Evolutionary conservation across 352 stramenopile genomes (phyloP).

Genomic region (Globisporangium rhizosaccharum): DNA sequence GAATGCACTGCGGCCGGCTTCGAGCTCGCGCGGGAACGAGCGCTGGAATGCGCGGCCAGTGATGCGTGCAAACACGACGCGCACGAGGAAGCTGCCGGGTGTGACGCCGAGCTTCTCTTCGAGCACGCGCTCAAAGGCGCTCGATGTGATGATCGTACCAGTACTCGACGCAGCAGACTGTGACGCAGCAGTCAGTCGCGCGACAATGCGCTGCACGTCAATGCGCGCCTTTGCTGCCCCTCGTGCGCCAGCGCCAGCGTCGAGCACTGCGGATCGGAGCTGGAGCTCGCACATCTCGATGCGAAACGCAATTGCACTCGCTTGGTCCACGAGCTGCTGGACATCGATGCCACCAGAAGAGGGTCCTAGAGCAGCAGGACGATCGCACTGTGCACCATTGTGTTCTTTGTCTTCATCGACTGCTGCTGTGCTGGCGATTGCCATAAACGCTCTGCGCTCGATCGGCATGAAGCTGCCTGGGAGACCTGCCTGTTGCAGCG

Average conservation of each 20-base stretch:
- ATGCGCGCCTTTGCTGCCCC: conserved; percentile 11
- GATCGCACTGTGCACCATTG: too few species aligned
- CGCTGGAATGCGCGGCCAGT: conserved; percentile 14
- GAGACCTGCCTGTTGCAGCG: conserved; percentile 8
- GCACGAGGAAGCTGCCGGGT: conserved; percentile 16
- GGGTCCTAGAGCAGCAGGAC: too few species aligned
- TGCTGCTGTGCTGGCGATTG: not conserved
- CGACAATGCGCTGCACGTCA: conserved; percentile 25
- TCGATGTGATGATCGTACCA: conserved; percentile 13
- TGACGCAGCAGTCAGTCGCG: conserved; percentile 16
- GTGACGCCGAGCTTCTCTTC: conserved; percentile 32
- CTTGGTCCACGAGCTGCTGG: conserved; percentile 16
- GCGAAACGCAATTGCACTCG: conserved; percentile 24
- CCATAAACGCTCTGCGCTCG: conserved; percentile 11
- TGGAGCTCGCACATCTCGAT: conserved; percentile 48
- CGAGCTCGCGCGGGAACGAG: conserved; percentile 10
- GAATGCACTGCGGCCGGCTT: conserved; percentile 9
- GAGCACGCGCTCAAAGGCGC: conserved; percentile 21
- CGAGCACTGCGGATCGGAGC: conserved; percentile 24
- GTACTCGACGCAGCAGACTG: conserved; percentile 5
- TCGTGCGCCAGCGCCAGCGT: conserved; percentile 14
- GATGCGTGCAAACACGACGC: conserved; percentile 30
- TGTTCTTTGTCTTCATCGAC: not conserved
- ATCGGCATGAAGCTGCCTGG: conserved; percentile 6
- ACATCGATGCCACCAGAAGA: not conserved